Percentiles rank a stretch among this genome's conserved stretches.
phyloP scores from a whole-genome alignment of 345 rosid species.

The Euphorbia tirucalli region DNA sequence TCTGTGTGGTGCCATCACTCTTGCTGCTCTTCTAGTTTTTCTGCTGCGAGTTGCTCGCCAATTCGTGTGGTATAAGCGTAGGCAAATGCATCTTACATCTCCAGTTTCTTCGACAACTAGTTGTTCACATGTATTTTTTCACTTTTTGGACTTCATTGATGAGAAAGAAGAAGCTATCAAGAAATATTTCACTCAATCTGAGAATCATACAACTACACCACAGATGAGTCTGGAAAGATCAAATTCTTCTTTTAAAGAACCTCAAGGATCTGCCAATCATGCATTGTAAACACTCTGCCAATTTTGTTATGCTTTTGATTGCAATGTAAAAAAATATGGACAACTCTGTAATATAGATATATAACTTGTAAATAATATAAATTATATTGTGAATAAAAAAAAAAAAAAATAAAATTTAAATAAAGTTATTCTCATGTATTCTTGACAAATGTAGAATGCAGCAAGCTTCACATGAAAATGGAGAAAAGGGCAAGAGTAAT shows the following conservation, averaged over 20 bases:
- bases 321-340: background rate
- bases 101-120: constrained; percentile 19
- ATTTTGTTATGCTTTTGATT: background rate
- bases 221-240: constrained; percentile 24
- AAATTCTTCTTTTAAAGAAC: constrained; percentile 1
- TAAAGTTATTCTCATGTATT: too few relatives aligned
- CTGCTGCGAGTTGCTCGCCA: constrained; percentile 48
- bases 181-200: constrained; percentile 46
- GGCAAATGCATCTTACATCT: constrained; percentile 30
- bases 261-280: constrained; percentile 1
- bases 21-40: constrained; percentile 48
- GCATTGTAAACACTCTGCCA: background rate
- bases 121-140: constrained; percentile 39
- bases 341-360: background rate
- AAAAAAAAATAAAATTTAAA: too few relatives aligned
- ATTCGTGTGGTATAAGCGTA: constrained; percentile 48
- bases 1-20: constrained; percentile 44
- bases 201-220: constrained; percentile 34
- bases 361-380: background rate
- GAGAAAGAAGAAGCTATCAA: constrained; percentile 83
- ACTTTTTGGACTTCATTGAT: constrained; percentile 68
- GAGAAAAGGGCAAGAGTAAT: too few relatives aligned
- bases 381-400: too few relatives aligned
- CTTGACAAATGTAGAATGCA: too few relatives aligned
- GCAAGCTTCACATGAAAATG: too few relatives aligned